Evolutionary conservation across 139 green algal genomes (phyloP).

Genomic region (Gonium pectorale): DNA sequence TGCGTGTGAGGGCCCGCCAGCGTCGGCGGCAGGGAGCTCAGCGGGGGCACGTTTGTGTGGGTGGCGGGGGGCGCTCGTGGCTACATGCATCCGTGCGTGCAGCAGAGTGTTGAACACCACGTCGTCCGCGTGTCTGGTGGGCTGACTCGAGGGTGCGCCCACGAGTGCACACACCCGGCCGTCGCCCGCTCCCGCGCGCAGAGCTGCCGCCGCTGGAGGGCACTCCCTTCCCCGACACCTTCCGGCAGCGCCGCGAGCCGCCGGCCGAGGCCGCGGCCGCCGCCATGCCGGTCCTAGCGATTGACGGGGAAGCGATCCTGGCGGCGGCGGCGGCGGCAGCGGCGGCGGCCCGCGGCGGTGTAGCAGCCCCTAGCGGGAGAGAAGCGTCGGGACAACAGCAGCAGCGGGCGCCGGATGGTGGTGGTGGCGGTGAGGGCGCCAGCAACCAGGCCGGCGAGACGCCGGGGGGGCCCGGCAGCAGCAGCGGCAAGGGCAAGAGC

Average conservation of each 20-base stretch:
- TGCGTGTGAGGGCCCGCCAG: no score
- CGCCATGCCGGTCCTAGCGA: neutral
- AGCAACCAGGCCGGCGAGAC: no score
- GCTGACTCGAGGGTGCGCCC: no score
- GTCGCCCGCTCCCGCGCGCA: no score
- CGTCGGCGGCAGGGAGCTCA: no score
- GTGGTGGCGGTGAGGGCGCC: neutral
- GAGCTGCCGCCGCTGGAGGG: neutral
- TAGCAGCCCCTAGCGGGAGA: neutral
- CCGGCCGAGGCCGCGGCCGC: neutral
- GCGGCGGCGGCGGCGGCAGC: neutral
- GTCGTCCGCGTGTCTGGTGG: no score
- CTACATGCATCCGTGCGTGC: no score
- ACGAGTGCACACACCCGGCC: no score
- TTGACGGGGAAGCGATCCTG: neutral
- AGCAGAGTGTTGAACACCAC: no score
- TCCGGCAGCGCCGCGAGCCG: slow-evolving; percentile 8
- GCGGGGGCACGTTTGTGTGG: no score
- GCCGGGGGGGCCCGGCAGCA: neutral
- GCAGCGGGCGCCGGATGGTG: neutral
- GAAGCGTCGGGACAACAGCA: neutral
- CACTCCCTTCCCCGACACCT: slow-evolving; percentile 20
- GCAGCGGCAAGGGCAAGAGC: neutral
- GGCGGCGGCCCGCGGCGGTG: neutral
- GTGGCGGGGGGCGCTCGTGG: no score